Evolutionary conservation across 805 yeast species (phyloP), one percentile per base, ranked within the genome.

Genomic region (Teunomyces atbi): DNA sequence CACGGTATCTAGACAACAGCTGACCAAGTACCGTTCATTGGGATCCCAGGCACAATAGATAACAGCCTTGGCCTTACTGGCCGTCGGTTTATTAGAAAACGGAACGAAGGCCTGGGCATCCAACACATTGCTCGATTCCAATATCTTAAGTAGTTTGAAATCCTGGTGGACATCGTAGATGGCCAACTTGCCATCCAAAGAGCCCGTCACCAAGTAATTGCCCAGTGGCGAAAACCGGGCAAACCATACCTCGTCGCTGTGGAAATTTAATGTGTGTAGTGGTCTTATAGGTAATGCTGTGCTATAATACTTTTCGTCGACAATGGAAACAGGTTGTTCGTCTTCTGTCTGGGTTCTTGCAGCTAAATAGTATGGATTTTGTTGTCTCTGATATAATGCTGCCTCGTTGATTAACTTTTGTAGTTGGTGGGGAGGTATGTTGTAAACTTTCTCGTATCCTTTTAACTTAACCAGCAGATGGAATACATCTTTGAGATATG

Each of bases 161-260:
- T 62, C 57, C 37, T 82, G 69, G 3, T 66, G 59, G 2, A 83
- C 85, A 60, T 84, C 85, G 68, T 87, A 89, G 10, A 90, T 71
- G 27, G 81, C 66, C 30, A 88, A 73, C 19, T 75, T 70, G 5
- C 81, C 75, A 59, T 89, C 95, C 12, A 81, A 76, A 6, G 94
- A 82, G 0, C 91, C 86, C 0, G 91, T 79, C n/a, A 89, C 95
- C 33, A 91, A 67, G 52, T 71, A 82, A 50, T 74, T 76, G 2
- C 97, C 97, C 65, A 79, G 77, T 39, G 89, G 86, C 5, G 94
- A 84, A 59, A 88, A 90, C 47, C 79, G 78, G 11, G 86, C 74
- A 59, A 74, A 85, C 97, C 97, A 91, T 10, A 89, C 92, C 61
- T 91, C 96, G 58, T 84, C 81, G 1, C 68, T 62, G 57, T 87